Base-by-base conservation (phyloP, 768 basidiomycete species). In the Amanita inopinata region DNA sequence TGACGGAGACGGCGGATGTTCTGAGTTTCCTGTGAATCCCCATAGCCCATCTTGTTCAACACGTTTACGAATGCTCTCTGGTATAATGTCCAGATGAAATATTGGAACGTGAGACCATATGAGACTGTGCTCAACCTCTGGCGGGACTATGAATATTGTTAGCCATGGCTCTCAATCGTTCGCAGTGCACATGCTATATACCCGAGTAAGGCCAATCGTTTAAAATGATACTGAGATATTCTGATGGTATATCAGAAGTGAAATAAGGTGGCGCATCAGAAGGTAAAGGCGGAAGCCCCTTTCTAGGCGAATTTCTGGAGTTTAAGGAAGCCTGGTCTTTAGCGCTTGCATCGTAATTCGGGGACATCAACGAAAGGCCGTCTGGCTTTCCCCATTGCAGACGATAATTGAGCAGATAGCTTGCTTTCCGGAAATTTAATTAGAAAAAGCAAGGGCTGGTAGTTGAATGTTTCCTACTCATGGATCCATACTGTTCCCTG, bases 131-230 rank as follows among this genome's bases (percentile, higher is more conserved):
- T 85, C 83, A 20, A 89, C 65, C 45, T 81, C 78, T 2, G 71
- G 53, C 2, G 86, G 87, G 8, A 88, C 86, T 72, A 47, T 12
- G 15, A 17, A 20, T 9, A 42, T 28, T 10, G 4, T 27, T 22
- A 38, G 33, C 34, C 23, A 6, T n/a, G 12, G 33, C 22, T 38
- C 19, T 38, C 34, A 33, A 45, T 18, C 42, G 14, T 8, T 22
- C 30, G 23, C 33, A 18, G 25, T 22, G n/a, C 2, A 35, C 12
- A 33, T 25, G 33, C n/a, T n/a, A 15, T 67, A 41, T 51, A 82
- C 84, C 77, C 5, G 84, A 88, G 59, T 92, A 92, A 0, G 88
- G 88, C 88, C 88, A 92, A 55, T 89, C 86, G 53, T 90, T 88
- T 52, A 67, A 78, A 34, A 82, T 82, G 47, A 89, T 77, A 52